Percentiles rank a stretch among this genome's conserved stretches.
Conservation (phyloP, 2,329 filamentous ascomycete species). For the Colletotrichum sp. region DNA sequence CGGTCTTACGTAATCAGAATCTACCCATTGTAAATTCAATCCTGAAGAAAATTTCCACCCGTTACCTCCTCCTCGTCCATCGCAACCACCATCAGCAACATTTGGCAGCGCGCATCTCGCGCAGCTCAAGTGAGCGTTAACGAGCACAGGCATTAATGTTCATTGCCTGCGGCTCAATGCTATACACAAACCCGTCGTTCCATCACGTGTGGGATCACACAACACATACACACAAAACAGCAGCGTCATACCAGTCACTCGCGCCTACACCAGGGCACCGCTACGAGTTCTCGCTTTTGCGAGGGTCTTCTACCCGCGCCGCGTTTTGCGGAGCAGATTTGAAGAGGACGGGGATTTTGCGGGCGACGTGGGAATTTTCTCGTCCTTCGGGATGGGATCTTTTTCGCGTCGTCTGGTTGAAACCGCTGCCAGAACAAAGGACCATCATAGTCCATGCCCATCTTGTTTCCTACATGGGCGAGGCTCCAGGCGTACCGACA, state of each 20-base stretch:
- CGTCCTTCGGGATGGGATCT: too few relatives aligned
- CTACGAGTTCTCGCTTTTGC: slow-evolving; percentile 17
- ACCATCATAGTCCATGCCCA: slow-evolving; percentile 61
- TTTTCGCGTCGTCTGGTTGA: background rate
- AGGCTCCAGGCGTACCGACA: slow-evolving; percentile 54
- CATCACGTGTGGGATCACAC: background rate
- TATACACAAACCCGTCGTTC: background rate
- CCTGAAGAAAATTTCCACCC: background rate
- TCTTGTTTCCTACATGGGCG: slow-evolving; percentile 48
- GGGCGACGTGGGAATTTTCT: background rate
- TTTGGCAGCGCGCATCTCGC: background rate
- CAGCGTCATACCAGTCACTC: slow-evolving; percentile 23
- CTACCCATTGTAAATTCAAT: background rate
- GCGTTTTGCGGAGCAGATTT: slow-evolving; percentile 22
- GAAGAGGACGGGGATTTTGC: slow-evolving; percentile 20
- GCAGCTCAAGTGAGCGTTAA: background rate
- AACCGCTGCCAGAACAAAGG: slow-evolving; percentile 48
- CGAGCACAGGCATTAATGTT: background rate
- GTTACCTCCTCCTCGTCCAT: background rate
- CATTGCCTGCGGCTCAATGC: background rate
- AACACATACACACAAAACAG: background rate
- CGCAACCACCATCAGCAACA: background rate
- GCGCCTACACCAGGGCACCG: background rate
- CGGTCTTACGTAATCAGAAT: background rate
- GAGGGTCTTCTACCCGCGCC: slow-evolving; percentile 19